These are phyloP conservation scores for Niebla homalea DNA, from an alignment of 495 filamentous ascomycete species.

Conservation along the genomic window DNA sequence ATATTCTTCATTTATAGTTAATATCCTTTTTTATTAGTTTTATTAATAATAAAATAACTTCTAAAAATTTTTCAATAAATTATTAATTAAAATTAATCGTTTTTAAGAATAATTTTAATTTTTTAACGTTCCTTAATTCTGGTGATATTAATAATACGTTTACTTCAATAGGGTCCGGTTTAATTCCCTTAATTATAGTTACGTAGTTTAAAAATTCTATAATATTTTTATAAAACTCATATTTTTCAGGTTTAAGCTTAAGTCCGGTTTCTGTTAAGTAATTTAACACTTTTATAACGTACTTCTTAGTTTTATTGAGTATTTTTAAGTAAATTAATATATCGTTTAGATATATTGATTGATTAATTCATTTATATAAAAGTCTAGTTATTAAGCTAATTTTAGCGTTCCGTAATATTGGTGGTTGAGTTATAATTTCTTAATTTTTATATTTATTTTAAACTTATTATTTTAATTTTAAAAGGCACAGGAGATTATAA, in stretches of 20 bases:
- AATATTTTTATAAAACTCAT: neutral
- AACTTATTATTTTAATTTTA: too few species aligned
- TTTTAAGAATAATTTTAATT: neutral
- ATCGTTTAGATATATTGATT: neutral
- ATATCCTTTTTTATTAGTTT: too few species aligned
- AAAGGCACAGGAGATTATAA: too few species aligned
- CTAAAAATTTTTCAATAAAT: too few species aligned
- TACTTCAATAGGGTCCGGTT: neutral
- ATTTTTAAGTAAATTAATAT: neutral
- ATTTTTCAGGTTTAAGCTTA: neutral
- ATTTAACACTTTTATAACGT: too few species aligned
- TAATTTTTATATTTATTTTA: too few species aligned
- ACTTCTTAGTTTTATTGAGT: neutral
- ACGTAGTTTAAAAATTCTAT: neutral
- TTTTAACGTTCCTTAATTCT: neutral
- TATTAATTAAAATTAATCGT: neutral
- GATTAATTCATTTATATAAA: neutral
- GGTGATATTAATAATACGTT: neutral
- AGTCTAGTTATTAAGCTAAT: neutral
- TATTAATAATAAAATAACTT: too few species aligned
- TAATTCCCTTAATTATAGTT: neutral
- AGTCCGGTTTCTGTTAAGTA: neutral
- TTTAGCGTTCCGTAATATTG: too few species aligned
- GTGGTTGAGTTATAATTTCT: too few species aligned
- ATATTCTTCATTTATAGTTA: neutral